Evolutionary conservation across 2,329 filamentous ascomycete genomes (phyloP).

Genomic region (Alternaria metachromatica): DNA sequence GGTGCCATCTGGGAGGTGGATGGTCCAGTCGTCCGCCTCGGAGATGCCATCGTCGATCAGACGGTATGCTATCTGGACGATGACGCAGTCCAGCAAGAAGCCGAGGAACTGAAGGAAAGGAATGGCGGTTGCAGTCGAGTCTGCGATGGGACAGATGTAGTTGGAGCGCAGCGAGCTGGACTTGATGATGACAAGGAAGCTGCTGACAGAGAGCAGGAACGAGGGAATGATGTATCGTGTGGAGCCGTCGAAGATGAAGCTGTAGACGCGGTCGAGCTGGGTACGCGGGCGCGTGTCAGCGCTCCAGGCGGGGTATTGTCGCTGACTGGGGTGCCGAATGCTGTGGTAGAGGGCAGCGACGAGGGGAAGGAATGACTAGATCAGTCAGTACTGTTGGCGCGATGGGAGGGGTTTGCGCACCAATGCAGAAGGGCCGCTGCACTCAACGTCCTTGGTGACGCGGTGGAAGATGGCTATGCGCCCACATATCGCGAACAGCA

Average conservation of each 20-base stretch:
- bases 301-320: slow-evolving; percentile 39
- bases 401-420: slow-evolving; percentile 13
- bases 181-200: slow-evolving; percentile 38
- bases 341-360: slow-evolving; percentile 42
- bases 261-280: slow-evolving; percentile 32
- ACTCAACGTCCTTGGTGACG: slow-evolving; percentile 41
- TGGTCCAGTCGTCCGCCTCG: slow-evolving; percentile 29
- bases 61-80: slow-evolving; percentile 33
- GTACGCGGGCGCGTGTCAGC: slow-evolving; percentile 29
- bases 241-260: slow-evolving; percentile 35
- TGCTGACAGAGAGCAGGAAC: slow-evolving; percentile 38
- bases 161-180: slow-evolving; percentile 39
- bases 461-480: slow-evolving; percentile 42
- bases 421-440: slow-evolving; percentile 36
- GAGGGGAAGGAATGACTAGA: slow-evolving; percentile 41
- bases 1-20: slow-evolving; percentile 36
- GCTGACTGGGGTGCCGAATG: slow-evolving; percentile 33
- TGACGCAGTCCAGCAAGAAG: slow-evolving; percentile 38
- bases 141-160: slow-evolving; percentile 41
- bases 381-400: slow-evolving; percentile 12
- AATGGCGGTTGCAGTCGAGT: slow-evolving; percentile 31
- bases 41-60: slow-evolving; percentile 37
- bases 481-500: slow-evolving; percentile 39
- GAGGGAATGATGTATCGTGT: slow-evolving; percentile 44
- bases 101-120: slow-evolving; percentile 40